phyloP scores from a whole-genome alignment of 2,329 filamentous ascomycete genomes.

The Emergomyces africanus region DNA sequence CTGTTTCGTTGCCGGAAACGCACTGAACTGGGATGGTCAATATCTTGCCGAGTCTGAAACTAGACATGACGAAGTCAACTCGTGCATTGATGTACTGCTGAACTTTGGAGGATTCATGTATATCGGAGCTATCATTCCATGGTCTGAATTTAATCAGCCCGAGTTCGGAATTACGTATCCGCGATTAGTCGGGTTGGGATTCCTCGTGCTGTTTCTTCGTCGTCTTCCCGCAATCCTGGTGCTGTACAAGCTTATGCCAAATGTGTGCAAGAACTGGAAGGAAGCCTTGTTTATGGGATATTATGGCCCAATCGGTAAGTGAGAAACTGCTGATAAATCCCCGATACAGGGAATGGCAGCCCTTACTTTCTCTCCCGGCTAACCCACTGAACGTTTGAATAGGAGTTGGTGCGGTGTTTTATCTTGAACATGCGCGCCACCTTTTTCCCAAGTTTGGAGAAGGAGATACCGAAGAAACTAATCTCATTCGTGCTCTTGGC shows the following conservation, averaged over 20 bases:
- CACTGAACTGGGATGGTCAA: constrained; percentile 50
- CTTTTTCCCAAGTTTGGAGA: constrained; percentile 30
- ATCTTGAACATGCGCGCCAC: constrained; percentile 34
- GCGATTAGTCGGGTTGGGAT: constrained; percentile 39
- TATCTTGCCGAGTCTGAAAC: constrained; percentile 44
- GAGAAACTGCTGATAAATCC: not conserved
- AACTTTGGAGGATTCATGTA: constrained; percentile 52
- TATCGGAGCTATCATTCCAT: constrained; percentile 44
- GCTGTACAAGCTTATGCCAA: constrained; percentile 44
- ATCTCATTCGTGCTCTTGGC: constrained; percentile 27
- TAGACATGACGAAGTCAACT: constrained; percentile 50
- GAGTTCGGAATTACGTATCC: constrained; percentile 41
- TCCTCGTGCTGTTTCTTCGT: constrained; percentile 42
- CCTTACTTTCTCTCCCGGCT: not conserved
- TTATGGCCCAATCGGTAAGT: constrained; percentile 31
- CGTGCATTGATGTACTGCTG: constrained; percentile 44
- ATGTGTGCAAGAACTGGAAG: constrained; percentile 39
- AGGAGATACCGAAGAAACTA: constrained; percentile 29
- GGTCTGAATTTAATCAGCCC: constrained; percentile 42
- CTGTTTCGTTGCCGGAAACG: constrained; percentile 47
- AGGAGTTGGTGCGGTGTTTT: constrained; percentile 35
- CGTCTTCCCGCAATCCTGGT: constrained; percentile 45
- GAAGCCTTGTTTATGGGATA: constrained; percentile 52
- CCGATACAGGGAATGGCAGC: not conserved
- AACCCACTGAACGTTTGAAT: not conserved